Conservation (phyloP, 139 green algal genomes). For the Auxenochlorella pyrenoidosa region DNA sequence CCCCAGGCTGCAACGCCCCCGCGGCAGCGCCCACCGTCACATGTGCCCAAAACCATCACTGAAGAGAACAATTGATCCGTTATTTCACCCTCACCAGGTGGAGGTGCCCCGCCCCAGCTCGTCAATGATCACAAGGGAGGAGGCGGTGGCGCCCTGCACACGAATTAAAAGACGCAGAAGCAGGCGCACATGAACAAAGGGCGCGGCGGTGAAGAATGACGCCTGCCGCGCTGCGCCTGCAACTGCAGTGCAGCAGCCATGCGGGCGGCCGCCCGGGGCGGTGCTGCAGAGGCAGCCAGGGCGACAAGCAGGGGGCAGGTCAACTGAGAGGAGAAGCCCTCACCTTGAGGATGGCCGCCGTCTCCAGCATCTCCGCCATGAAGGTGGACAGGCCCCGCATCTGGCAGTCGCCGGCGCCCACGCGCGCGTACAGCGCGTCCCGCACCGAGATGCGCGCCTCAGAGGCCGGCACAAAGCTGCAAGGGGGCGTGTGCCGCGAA, state of each 20-base stretch:
- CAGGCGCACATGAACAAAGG: not conserved
- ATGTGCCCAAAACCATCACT: too few species aligned
- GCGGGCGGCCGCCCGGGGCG: too few species aligned
- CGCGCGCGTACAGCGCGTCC: slow-evolving; percentile 96
- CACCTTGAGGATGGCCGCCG: slow-evolving; percentile 73
- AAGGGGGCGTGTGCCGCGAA: too few species aligned
- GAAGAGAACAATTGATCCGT: too few species aligned
- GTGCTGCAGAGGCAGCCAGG: too few species aligned
- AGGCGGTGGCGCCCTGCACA: slow-evolving; percentile 63
- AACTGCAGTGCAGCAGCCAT: too few species aligned
- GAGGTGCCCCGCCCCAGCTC: slow-evolving; percentile 96
- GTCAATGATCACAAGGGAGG: slow-evolving; percentile 96
- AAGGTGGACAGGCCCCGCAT: slow-evolving; percentile 95
- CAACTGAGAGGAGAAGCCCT: too few species aligned
- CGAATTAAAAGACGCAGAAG: not conserved
- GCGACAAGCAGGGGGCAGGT: too few species aligned
- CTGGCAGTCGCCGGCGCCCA: slow-evolving; percentile 97
- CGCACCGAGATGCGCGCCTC: slow-evolving; percentile 85
- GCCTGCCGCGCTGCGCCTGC: too few species aligned
- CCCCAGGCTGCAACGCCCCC: too few species aligned
- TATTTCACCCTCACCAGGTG: slow-evolving; percentile 69
- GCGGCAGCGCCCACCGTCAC: too few species aligned
- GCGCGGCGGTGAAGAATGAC: too few species aligned
- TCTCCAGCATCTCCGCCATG: slow-evolving; percentile 99
- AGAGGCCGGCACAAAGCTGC: slow-evolving; percentile 91